Conservation (phyloP, 306 rosid species). For the Arachis stenosperma region DNA sequence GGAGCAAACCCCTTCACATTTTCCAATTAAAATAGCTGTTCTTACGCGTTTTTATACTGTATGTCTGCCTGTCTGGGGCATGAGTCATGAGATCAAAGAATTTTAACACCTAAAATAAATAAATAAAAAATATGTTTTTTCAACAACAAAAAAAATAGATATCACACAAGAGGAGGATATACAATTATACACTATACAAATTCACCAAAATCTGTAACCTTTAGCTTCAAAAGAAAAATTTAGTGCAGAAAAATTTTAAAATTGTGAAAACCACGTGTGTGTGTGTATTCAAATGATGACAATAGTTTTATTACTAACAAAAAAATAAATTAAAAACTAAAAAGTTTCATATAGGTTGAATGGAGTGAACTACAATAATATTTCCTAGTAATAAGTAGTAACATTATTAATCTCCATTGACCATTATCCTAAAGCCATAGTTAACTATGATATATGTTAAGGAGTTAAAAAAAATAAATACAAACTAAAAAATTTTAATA, state of each 20-base stretch:
- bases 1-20: neutral
- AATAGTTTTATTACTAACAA: no score
- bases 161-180: constrained; percentile 5
- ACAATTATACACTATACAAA: neutral
- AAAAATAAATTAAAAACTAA: no score
- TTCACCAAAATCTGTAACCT: constrained; percentile 30
- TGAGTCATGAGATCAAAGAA: neutral
- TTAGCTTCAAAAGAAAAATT: constrained; percentile 10
- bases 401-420: no score
- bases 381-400: no score
- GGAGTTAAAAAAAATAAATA: no score
- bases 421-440: no score
- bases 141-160: neutral
- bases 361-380: no score
- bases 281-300: no score
- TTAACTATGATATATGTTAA: no score
- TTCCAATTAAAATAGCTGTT: neutral
- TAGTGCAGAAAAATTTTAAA: neutral
- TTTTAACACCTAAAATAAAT: constrained; percentile 7
- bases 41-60: neutral
- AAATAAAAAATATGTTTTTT: neutral
- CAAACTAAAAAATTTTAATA: no score
- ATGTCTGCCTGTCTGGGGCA: neutral
- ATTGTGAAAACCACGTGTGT: no score
- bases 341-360: no score